Evolutionary conservation across 768 basidiomycete genomes (phyloP), one percentile per base, ranked within the genome.

Genomic region (Auricularia sp.): DNA sequence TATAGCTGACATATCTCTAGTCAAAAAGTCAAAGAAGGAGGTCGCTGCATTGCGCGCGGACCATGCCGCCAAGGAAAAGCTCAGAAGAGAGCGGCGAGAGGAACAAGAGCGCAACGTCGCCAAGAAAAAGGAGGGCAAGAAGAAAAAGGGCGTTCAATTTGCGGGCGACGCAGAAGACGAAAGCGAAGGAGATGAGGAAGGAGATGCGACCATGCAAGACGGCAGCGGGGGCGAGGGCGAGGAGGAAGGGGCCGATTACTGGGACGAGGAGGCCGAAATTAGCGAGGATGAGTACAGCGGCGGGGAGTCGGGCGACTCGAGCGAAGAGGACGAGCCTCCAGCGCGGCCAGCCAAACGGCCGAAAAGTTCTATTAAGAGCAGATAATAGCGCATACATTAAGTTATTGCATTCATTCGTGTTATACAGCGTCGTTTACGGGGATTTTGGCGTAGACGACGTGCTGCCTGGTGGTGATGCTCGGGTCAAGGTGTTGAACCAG

Each of bases 61-160:
- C 33, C 91, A 94, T 71, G 88, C 85, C 2, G 88, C 85, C 29
- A 90, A 89, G 70, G 87, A 86, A 67, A 88, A 82, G 73, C 73
- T 92, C 54, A 83, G 86, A 68, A 87, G 89, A 70, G 81, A 92
- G 69, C 81, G 94, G 67, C 80, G 89, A 69, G 89, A 90, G 66
- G 92, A 97, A 72, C 97, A 98, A 72, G 94, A 93, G 73, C 82
- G 83, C 63, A 99, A 98, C 75, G 91, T 98, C 4, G 81, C 83
- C 61, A 82, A 88, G 61, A 99, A 98, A 78, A 88, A 88, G 74
- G 82, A 79, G 67, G 24, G 14, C 24, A 65, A 70, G 70, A 68
- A 69, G 73, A 68, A 75, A 68, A 33, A 67, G 62, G 37, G 70
- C 63, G 64, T 68, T 66, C 67, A 69, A 69, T 64, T 76, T 68